Percentiles rank a stretch among this genome's conserved stretches.
These are phyloP conservation scores for Trametes sanguinea DNA, from an alignment of 768 basidiomycete species.

Conservation along the genomic window DNA sequence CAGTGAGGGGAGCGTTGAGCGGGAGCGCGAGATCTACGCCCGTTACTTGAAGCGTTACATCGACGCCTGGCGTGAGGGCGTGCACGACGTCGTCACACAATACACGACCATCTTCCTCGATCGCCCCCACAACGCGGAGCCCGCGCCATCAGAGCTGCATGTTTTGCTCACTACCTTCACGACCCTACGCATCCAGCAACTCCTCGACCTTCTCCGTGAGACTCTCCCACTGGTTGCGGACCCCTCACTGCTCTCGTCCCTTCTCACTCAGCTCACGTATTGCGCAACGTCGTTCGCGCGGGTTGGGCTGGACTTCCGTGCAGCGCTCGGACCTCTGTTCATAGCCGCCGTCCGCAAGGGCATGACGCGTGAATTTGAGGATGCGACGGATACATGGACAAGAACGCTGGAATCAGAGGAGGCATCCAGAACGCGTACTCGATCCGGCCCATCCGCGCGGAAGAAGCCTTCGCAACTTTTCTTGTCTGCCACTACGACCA, in stretches of 20 bases:
- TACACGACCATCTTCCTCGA: conserved; percentile 89
- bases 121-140: conserved; percentile 40
- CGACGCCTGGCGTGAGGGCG: conserved; percentile 89
- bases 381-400: conserved; percentile 36
- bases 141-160: conserved; percentile 41
- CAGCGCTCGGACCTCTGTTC: conserved; percentile 66
- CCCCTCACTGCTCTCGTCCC: conserved; percentile 69
- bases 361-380: conserved; percentile 53
- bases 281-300: conserved; percentile 90
- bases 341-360: conserved; percentile 59
- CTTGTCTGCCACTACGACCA: conserved; percentile 1
- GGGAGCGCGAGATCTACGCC: conserved; percentile 58
- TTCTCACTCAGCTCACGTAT: conserved; percentile 92
- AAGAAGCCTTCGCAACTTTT: conserved; percentile 24
- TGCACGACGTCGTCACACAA: conserved; percentile 90
- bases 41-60: conserved; percentile 84
- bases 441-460: conserved; percentile 1
- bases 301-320: conserved; percentile 89
- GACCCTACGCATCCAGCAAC: conserved; percentile 59
- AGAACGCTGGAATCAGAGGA: conserved; percentile 12
- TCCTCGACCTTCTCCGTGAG: conserved; percentile 65
- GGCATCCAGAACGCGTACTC: background rate
- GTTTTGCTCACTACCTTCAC: conserved; percentile 66
- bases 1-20: conserved; percentile 51
- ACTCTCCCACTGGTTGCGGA: conserved; percentile 63